Evolutionary conservation across 2,329 filamentous ascomycete genomes (phyloP).

Genomic region (Diaporthe sp.): DNA sequence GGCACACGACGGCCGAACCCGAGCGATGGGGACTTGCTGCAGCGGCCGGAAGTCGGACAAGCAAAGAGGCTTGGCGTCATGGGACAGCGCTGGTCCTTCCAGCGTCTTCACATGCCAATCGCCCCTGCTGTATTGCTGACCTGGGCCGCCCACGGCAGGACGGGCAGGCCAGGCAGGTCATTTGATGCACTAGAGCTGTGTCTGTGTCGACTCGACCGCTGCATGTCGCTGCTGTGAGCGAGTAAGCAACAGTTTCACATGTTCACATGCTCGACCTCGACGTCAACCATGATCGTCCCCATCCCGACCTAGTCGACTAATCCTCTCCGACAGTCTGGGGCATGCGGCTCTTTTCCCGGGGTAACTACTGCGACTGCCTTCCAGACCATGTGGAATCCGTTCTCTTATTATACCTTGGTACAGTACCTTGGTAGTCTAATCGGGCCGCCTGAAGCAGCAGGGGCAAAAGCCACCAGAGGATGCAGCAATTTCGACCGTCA

Average conservation of each 20-base stretch:
- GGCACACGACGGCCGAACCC: slow-evolving; percentile 30
- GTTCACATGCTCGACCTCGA: slow-evolving; percentile 21
- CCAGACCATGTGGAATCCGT: neutral
- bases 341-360: slow-evolving; percentile 27
- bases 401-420: neutral
- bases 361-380: neutral
- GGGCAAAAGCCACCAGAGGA: neutral
- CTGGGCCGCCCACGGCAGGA: neutral
- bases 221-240: neutral
- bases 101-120: slow-evolving; percentile 30
- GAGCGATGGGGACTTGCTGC: slow-evolving; percentile 22
- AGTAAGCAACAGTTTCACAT: slow-evolving; percentile 25
- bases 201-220: neutral
- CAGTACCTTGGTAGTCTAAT: neutral
- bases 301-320: neutral
- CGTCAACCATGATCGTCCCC: neutral
- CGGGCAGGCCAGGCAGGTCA: slow-evolving; percentile 11
- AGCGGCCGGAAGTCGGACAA: slow-evolving; percentile 24
- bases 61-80: slow-evolving; percentile 25
- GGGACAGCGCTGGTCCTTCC: slow-evolving; percentile 1
- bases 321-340: slow-evolving; percentile 22
- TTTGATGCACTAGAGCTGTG: slow-evolving; percentile 14
- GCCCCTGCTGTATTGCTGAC: slow-evolving; percentile 10
- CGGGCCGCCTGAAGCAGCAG: neutral
- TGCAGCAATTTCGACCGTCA: slow-evolving; percentile 12